These are phyloP conservation scores for Chrysanthemum makinoi DNA, from an alignment of 129 eudicot genomes.

Conservation along the genomic window DNA sequence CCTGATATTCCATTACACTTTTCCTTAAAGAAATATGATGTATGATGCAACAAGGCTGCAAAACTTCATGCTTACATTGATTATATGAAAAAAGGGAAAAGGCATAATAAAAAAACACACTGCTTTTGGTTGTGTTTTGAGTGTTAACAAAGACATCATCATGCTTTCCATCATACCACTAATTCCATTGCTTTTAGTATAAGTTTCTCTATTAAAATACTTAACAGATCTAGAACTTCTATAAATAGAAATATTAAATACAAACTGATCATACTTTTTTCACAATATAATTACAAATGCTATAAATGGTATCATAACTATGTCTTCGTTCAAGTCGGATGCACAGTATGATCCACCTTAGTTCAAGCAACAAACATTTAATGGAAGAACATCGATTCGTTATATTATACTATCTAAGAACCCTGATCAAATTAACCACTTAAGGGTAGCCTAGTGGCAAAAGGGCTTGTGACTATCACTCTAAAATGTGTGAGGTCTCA, in stretches of 20 bases:
- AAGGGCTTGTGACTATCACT: too few species aligned
- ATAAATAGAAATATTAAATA: neutral
- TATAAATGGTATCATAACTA: neutral
- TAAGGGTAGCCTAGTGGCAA: too few species aligned
- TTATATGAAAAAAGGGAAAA: slow-evolving; percentile 3
- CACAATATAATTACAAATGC: neutral
- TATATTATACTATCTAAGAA: neutral
- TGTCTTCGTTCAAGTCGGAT: too few species aligned
- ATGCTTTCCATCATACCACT: slow-evolving; percentile 22
- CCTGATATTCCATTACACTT: too few species aligned
- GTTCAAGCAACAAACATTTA: neutral
- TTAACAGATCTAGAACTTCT: neutral
- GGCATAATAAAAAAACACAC: neutral
- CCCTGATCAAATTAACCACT: too few species aligned
- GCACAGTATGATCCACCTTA: neutral
- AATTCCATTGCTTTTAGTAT: slow-evolving; percentile 16
- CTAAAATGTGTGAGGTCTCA: too few species aligned
- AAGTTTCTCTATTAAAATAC: neutral
- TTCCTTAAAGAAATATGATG: neutral
- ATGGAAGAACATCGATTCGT: neutral
- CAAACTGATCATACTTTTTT: neutral
- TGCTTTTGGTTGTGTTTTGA: slow-evolving; percentile 32
- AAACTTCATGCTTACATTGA: slow-evolving; percentile 29
- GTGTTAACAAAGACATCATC: slow-evolving; percentile 32
- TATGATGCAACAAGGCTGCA: slow-evolving; percentile 28